phyloP scores from a whole-genome alignment of 768 basidiomycete genomes.

The Mycena chlorophos region DNA sequence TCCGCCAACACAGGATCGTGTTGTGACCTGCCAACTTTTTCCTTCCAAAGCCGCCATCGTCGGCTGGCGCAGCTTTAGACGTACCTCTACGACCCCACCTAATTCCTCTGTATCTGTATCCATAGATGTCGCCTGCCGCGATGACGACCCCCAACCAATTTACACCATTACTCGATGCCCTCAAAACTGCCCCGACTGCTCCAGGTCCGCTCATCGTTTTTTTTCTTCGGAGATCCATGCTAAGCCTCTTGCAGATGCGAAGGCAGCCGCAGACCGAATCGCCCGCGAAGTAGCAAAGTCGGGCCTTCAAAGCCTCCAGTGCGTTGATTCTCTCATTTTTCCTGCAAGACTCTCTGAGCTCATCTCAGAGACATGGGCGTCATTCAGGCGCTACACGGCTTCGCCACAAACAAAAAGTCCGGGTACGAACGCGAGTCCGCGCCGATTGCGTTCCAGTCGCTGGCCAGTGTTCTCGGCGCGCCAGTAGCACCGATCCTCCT shows the following conservation, averaged over 20 bases:
- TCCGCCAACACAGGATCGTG: no score
- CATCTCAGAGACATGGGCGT: constrained; percentile 57
- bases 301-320: constrained; percentile 66
- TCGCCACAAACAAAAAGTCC: constrained; percentile 82
- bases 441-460: constrained; percentile 75
- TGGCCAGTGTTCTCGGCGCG: constrained; percentile 69
- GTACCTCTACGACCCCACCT: not conserved
- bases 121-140: constrained; percentile 58
- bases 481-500: constrained; percentile 73
- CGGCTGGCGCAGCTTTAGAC: constrained; percentile 1
- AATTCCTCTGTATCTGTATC: constrained; percentile 25
- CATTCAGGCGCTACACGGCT: constrained; percentile 62
- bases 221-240: constrained; percentile 8
- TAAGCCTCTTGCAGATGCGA: constrained; percentile 57
- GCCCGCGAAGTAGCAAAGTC: constrained; percentile 68
- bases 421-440: constrained; percentile 88
- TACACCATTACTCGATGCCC: constrained; percentile 34
- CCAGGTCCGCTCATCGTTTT: constrained; percentile 43
- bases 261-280: constrained; percentile 78
- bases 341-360: not conserved
- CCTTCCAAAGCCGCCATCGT: not conserved
- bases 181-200: constrained; percentile 56
- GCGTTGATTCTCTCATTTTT: constrained; percentile 19
- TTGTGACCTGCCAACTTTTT: no score
- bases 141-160: constrained; percentile 49